Base-by-base conservation (phyloP, 345 rosid species). In the Eucalyptus camaldulensis region DNA sequence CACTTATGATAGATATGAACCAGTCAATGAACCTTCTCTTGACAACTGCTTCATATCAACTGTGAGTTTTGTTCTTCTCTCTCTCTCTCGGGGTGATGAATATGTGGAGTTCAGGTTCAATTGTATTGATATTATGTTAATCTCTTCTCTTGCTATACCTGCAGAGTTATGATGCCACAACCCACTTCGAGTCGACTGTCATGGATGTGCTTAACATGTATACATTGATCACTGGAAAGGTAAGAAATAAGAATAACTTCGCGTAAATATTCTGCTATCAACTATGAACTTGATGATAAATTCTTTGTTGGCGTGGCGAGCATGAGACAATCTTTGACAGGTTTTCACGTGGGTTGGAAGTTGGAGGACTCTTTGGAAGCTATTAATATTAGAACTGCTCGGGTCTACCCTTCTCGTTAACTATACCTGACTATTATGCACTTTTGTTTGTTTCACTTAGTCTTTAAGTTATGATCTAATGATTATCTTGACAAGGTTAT, bases 141-240 rank as follows among this genome's bases (percentile, higher is more conserved):
- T 93, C 43, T 83, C 24, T 62, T 29, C 85, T 88, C 80, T 91
- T 80, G 90, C 43, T 49, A 37, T 13, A 17, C 22, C 49, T 33
- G 85, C 97, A 97, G 99, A 97, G 99, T 90, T 98, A 98, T 89
- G 99, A 98, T 94, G 94, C 99, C 87, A 96, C 99, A 88, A 98
- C 99, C 60, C 99, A 98, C 93, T 97, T 98, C 54, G 99, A 98
- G 90, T 94, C 98, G 24, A 98, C 99, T 65, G 99, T 98, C 45
- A 90, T 87, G 24, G 99, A 98, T 92, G 99, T 98, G 87, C 93
- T 97, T 88, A 95, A 94, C 94, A 95, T 97, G 99, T 98, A 98
- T 89, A 94, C 96, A 88, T 19, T 95, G 95, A 96, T 97, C 92
- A 98, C 99, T 21, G 99, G 99, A 92, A 98, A 98, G 99, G 99